Percentiles rank a stretch among this genome's conserved stretches.
Evolutionary conservation across 164 flowering plant genomes (phyloP).

Genomic region (Vitis rupestris): DNA sequence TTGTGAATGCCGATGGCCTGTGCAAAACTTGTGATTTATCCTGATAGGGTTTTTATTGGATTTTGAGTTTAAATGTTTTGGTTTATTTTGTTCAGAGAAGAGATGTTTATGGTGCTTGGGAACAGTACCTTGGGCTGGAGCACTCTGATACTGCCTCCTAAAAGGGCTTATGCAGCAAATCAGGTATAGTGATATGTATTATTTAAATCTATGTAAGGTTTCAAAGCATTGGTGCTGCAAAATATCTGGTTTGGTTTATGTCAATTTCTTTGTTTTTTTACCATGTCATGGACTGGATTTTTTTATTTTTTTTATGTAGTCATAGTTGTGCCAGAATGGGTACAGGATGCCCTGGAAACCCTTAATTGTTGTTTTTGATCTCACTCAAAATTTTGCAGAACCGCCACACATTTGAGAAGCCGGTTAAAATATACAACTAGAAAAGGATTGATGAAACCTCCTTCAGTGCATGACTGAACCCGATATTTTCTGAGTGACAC

Average conservation of each 20-base stretch:
- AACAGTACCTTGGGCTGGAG: constrained; percentile 95
- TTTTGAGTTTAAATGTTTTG: not conserved
- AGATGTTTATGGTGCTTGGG: constrained; percentile 99
- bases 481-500: not conserved
- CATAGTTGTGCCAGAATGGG: not conserved
- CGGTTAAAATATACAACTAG: constrained; percentile 89
- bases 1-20: not conserved
- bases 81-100: constrained; percentile 51
- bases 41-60: not conserved
- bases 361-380: not conserved
- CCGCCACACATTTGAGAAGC: constrained; percentile 87
- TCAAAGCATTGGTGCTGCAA: too few species aligned
- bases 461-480: constrained; percentile 15
- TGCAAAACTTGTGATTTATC: not conserved
- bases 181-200: constrained; percentile 44
- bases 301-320: too few species aligned
- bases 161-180: constrained; percentile 76
- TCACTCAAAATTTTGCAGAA: constrained; percentile 57
- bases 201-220: not conserved
- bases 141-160: constrained; percentile 91
- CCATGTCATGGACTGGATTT: too few species aligned
- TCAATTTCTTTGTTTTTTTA: not conserved
- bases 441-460: constrained; percentile 14
- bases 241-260: too few species aligned
- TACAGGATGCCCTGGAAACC: not conserved